Conservation (phyloP, 192 early-diverging fungal genomes). For the Linnemannia elongata region DNA sequence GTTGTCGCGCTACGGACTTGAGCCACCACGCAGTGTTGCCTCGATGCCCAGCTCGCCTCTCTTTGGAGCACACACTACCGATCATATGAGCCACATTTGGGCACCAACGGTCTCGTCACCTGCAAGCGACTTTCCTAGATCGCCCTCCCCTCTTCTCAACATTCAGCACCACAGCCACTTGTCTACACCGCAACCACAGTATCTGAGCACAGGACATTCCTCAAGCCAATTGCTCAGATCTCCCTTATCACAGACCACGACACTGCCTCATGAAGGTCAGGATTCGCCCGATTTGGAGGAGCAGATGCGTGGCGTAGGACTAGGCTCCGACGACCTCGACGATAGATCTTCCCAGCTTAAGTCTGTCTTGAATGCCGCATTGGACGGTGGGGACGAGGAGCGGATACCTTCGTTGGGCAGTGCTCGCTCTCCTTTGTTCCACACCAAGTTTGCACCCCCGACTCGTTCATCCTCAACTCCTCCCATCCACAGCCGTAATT, state of each 20-base stretch:
- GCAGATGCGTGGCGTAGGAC: conserved; percentile 32
- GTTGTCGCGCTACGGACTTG: conserved; percentile 31
- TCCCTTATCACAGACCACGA: conserved; percentile 47
- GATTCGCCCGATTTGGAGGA: conserved; percentile 59
- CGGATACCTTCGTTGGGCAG: conserved; percentile 45
- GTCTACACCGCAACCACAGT: conserved; percentile 52
- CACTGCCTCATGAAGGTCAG: conserved; percentile 43
- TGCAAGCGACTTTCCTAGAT: conserved; percentile 67
- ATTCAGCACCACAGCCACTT: conserved; percentile 58
- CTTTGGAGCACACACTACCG: conserved; percentile 46
- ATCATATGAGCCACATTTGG: conserved; percentile 57
- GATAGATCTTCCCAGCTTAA: conserved; percentile 61
- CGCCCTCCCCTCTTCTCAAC: conserved; percentile 68
- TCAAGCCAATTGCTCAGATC: conserved; percentile 51
- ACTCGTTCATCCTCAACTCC: conserved; percentile 80
- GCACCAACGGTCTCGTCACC: conserved; percentile 44
- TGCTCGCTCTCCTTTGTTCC: conserved; percentile 52
- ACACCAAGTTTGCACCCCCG: conserved; percentile 64
- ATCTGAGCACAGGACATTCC: conserved; percentile 42
- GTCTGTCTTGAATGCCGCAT: conserved; percentile 70
- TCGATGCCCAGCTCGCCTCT: conserved; percentile 55
- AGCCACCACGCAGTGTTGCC: conserved; percentile 40
- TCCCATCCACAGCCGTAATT: conserved; percentile 65
- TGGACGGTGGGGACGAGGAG: conserved; percentile 72
- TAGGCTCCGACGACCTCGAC: conserved; percentile 43